Base-by-base conservation (phyloP, 2,329 filamentous ascomycete species). In the Colletotrichum lini region DNA sequence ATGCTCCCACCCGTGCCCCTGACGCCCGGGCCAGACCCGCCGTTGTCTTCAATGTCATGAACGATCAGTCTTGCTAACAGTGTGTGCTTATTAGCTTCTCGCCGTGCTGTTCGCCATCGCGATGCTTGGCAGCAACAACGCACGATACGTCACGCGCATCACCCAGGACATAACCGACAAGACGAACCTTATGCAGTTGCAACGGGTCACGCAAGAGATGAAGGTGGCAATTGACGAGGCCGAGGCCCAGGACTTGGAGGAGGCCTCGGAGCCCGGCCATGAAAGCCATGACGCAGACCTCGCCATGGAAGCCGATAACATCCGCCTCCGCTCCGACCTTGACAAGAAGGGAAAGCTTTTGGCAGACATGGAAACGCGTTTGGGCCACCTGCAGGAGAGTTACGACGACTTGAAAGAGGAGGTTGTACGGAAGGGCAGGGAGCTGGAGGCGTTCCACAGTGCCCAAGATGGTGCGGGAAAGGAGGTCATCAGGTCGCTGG, bases 351-450 rank as follows among this genome's bases (percentile, higher is more conserved):
- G 84, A 74, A 90, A 90, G 77, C 85, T 85, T 50, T 84, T 89
- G 66, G 89, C 88, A 53, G 87, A 90, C 77, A 85, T 89, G 72
- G 87, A 88, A 67, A 87, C 89, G 7, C 86, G 89, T 23, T 82
- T 91, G 60, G 89, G 90, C 68, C 85, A 88, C 76, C 81, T 92
- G 21, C 87, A 90, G 74, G 85, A 87, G 72, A 90, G 86, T 61
- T 86, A 94, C 73, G 91, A 94, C 73, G 88, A 90, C 73, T 81
- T 93, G 56, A 88, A 92, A 75, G 86, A 88, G 58, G 86, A 93
- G 76, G 89, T 91, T 64, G 87, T 89, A 70, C 86, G 87, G 75
- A 84, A 89, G 52, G 85, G 89, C 65, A 82, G 85, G 42, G 86
- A 89, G 77, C 84, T 87, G 10, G 85, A 86, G 77, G 80, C 87